A percentile compares a stretch with the other conserved stretches of the same genome.
Conservation (phyloP, 2,329 filamentous ascomycete genomes). For the Rutstroemia sydowiana region DNA sequence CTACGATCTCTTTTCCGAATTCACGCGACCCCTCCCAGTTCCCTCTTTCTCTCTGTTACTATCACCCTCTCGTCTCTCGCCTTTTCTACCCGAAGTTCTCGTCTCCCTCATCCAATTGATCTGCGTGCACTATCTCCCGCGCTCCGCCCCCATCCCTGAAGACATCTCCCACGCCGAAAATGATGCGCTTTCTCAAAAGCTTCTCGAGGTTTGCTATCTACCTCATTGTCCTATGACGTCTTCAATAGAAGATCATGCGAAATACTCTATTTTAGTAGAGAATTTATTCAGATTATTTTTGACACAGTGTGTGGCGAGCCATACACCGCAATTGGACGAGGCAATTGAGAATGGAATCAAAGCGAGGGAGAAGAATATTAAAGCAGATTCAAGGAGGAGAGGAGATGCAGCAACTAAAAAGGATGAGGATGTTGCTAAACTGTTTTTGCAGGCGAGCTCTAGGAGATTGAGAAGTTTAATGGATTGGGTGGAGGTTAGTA, state of each 20-base stretch:
- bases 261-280: conserved; percentile 49
- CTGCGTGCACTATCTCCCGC: conserved; percentile 39
- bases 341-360: conserved; percentile 47
- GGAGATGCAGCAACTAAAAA: conserved; percentile 28
- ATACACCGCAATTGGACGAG: conserved; percentile 30
- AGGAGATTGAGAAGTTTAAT: conserved; percentile 29
- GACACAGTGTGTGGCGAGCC: conserved; percentile 26
- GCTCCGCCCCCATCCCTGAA: conserved; percentile 31
- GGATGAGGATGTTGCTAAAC: conserved; percentile 20
- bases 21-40: conserved; percentile 33
- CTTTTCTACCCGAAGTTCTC: conserved; percentile 32
- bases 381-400: conserved; percentile 33
- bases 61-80: conserved; percentile 32
- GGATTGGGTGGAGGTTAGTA: conserved; percentile 14
- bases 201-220: conserved; percentile 46
- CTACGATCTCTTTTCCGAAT: conserved; percentile 40
- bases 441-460: conserved; percentile 24
- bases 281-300: conserved; percentile 40
- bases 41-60: conserved; percentile 35
- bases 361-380: conserved; percentile 39
- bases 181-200: conserved; percentile 39
- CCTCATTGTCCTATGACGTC: conserved; percentile 44
- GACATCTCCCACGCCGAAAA: conserved; percentile 20
- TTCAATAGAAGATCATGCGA: conserved; percentile 46
- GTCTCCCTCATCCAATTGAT: conserved; percentile 46